Evolutionary conservation across 2,329 filamentous ascomycete genomes (phyloP).

Genomic region (Xylariomycetidae sp.): DNA sequence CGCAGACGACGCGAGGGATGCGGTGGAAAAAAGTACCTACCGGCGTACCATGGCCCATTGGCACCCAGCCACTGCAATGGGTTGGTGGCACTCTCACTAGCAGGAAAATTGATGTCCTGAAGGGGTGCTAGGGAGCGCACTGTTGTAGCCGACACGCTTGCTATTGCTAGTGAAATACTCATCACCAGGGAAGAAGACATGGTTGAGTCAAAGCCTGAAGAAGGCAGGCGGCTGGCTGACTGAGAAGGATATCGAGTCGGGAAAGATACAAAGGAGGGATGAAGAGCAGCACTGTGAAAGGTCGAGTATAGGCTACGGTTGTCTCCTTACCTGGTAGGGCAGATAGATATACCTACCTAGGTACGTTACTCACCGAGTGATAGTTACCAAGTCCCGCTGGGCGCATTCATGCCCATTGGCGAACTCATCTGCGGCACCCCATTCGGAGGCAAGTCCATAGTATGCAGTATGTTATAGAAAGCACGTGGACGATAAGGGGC

Average conservation of each 20-base stretch:
- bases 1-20: too few species aligned
- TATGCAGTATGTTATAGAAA: too few species aligned
- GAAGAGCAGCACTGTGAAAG: not conserved
- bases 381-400: too few species aligned
- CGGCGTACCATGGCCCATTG: conserved; percentile 49
- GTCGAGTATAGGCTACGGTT: too few species aligned
- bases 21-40: conserved; percentile 27
- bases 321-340: too few species aligned
- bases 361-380: too few species aligned
- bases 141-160: conserved; percentile 8
- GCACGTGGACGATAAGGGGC: conserved; percentile 10
- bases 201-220: not conserved
- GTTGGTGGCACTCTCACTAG: conserved; percentile 29
- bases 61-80: conserved; percentile 46
- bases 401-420: too few species aligned
- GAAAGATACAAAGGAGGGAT: not conserved
- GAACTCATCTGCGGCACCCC: too few species aligned
- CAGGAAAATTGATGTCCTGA: conserved; percentile 28
- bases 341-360: too few species aligned
- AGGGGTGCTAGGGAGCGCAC: conserved; percentile 20
- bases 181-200: conserved; percentile 12
- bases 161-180: conserved; percentile 6
- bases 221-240: not conserved
- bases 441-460: too few species aligned
- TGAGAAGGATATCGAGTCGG: not conserved